phyloP scores from a whole-genome alignment of 139 green algal species.

The Eudorina sp. region DNA sequence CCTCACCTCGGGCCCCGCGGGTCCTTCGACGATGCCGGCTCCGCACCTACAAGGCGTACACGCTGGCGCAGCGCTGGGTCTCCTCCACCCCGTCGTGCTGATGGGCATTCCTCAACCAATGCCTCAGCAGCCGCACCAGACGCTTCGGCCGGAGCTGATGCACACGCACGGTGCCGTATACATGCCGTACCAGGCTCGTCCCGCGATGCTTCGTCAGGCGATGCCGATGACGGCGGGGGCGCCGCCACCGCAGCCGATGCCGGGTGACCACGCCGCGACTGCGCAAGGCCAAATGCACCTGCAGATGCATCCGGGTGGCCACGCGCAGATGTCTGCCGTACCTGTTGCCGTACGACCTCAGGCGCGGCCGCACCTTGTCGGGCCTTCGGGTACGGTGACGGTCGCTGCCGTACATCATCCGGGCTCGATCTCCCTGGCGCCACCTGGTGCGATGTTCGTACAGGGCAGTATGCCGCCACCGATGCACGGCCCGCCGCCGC shows the following conservation, averaged over 20 bases:
- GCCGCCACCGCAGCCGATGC: background rate
- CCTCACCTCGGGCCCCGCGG: background rate
- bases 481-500: background rate
- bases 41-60: background rate
- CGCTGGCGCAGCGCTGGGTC: background rate
- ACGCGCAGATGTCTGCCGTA: background rate
- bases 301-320: background rate
- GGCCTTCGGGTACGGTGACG: background rate
- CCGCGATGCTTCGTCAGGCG: background rate
- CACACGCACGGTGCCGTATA: background rate
- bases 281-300: background rate
- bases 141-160: background rate
- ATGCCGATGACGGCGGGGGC: background rate
- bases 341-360: background rate
- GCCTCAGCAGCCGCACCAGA: background rate
- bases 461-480: background rate
- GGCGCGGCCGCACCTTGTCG: background rate
- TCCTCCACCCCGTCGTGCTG: conserved; percentile 16
- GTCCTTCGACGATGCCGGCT: background rate
- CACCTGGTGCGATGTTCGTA: background rate
- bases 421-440: background rate
- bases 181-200: background rate
- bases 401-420: background rate
- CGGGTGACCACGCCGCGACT: background rate
- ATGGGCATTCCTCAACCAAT: conserved; percentile 8